Percentiles rank a stretch among this genome's conserved stretches.
Conservation (phyloP, 139 green algal species). For the Edaphochlamys debaryana region DNA sequence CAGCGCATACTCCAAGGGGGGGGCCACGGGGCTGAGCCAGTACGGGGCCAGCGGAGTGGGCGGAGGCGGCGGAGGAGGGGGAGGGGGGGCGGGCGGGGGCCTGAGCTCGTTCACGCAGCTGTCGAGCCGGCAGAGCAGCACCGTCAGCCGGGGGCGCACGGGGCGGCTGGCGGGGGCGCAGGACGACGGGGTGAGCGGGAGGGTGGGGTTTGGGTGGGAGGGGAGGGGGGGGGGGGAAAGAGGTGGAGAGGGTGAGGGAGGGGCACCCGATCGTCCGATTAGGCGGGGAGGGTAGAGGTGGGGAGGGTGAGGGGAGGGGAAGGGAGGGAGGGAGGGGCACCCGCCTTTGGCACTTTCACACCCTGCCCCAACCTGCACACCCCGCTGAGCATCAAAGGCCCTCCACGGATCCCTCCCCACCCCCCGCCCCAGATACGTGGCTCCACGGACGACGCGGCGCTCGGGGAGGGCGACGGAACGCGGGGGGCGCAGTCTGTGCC, state of each 20-base stretch:
- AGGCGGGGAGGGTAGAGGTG: too few relatives aligned
- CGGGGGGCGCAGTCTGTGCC: not conserved
- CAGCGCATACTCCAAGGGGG: not conserved
- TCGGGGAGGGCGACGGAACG: too few relatives aligned
- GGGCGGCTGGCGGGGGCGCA: not conserved
- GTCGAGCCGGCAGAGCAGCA: slow-evolving; percentile 5
- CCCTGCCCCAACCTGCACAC: too few relatives aligned
- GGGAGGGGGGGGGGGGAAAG: not conserved
- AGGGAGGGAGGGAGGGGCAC: too few relatives aligned
- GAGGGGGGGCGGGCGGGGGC: not conserved
- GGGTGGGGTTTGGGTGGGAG: not conserved
- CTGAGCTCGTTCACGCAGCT: slow-evolving; percentile 11
- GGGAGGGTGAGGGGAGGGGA: too few relatives aligned
- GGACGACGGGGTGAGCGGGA: not conserved
- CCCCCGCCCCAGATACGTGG: too few relatives aligned
- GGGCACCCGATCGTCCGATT: too few relatives aligned
- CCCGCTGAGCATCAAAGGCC: too few relatives aligned
- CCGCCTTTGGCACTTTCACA: too few relatives aligned
- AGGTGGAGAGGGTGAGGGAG: not conserved
- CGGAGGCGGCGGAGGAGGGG: not conserved
- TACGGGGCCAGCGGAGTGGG: not conserved
- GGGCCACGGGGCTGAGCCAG: not conserved
- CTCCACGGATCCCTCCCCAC: too few relatives aligned
- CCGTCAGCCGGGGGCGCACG: not conserved
- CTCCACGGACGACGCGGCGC: not conserved